These are phyloP conservation scores for Cutaneotrichosporon cutaneum DNA, from an alignment of 1,284 basidiomycete genomes.

Conservation along the genomic window DNA sequence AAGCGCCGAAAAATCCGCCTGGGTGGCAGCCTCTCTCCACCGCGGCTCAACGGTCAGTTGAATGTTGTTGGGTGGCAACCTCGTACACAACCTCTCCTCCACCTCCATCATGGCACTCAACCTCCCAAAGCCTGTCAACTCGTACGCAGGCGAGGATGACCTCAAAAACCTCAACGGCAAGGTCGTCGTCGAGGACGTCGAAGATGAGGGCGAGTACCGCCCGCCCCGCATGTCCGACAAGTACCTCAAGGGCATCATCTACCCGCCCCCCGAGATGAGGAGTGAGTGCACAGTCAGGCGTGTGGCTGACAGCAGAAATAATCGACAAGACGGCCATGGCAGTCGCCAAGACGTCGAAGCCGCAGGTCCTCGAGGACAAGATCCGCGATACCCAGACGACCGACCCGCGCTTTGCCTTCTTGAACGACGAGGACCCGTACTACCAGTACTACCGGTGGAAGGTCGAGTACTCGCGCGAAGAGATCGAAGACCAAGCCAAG, in stretches of 20 bases:
- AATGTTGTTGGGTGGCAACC: slow-evolving; percentile 6
- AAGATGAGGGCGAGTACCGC: slow-evolving; percentile 39
- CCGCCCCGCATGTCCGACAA: slow-evolving; percentile 57
- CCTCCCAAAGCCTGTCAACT: slow-evolving; percentile 51
- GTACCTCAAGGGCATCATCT: slow-evolving; percentile 79
- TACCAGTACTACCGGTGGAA: slow-evolving; percentile 94
- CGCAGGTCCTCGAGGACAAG: slow-evolving; percentile 87
- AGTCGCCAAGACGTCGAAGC: slow-evolving; percentile 85
- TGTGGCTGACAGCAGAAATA: slow-evolving; percentile 61
- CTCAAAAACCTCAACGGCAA: slow-evolving; percentile 32
- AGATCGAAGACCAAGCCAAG: slow-evolving; percentile 63
- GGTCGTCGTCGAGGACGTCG: slow-evolving; percentile 25
- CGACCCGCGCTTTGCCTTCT: slow-evolving; percentile 95
- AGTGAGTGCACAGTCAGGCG: slow-evolving; percentile 58
- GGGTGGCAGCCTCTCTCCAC: background rate
- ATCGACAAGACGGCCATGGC: slow-evolving; percentile 96
- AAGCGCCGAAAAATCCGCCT: slow-evolving; percentile 5
- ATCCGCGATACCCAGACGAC: slow-evolving; percentile 89
- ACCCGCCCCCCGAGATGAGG: slow-evolving; percentile 89
- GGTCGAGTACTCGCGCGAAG: slow-evolving; percentile 66
- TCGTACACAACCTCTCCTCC: background rate
- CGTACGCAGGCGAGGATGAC: slow-evolving; percentile 49
- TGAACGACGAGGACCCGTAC: slow-evolving; percentile 87
- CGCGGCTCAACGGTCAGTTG: background rate
- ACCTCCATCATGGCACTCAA: slow-evolving; percentile 40